Evolutionary conservation across 2,329 filamentous ascomycete genomes (phyloP).

Genomic region (Aspergillus bombycis): DNA sequence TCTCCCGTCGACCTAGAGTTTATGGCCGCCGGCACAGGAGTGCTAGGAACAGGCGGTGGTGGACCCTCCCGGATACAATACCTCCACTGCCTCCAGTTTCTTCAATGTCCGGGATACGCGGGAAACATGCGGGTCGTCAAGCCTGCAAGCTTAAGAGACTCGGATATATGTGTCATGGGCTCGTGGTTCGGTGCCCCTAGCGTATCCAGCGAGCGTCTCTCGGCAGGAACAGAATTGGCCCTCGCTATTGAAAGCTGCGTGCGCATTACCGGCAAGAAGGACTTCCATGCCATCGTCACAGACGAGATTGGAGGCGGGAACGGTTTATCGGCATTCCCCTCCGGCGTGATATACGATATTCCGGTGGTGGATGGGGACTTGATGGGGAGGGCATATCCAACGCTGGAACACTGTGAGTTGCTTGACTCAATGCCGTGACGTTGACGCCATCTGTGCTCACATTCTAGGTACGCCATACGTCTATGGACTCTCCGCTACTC

Average conservation of each 20-base stretch:
- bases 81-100: conserved; percentile 46
- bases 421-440: neutral
- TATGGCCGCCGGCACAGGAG: conserved; percentile 41
- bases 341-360: conserved; percentile 35
- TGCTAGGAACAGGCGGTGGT: conserved; percentile 46
- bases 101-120: conserved; percentile 28
- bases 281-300: conserved; percentile 37
- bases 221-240: conserved; percentile 12
- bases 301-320: conserved; percentile 38
- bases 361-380: conserved; percentile 51
- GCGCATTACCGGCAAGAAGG: conserved; percentile 31
- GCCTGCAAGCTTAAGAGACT: conserved; percentile 39
- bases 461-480: neutral
- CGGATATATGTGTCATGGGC: conserved; percentile 47
- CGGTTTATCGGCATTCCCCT: conserved; percentile 36
- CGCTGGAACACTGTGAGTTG: conserved; percentile 21
- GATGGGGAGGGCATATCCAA: conserved; percentile 52
- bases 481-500: conserved; percentile 2
- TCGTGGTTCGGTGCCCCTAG: conserved; percentile 48
- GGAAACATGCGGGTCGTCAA: conserved; percentile 47
- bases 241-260: conserved; percentile 18
- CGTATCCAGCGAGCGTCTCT: conserved; percentile 19
- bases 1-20: conserved; percentile 42
- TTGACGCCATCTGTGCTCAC: neutral
- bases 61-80: conserved; percentile 50